Base-by-base conservation (phyloP, 23 red algal species). In the Cyanidium caldarium region DNA sequence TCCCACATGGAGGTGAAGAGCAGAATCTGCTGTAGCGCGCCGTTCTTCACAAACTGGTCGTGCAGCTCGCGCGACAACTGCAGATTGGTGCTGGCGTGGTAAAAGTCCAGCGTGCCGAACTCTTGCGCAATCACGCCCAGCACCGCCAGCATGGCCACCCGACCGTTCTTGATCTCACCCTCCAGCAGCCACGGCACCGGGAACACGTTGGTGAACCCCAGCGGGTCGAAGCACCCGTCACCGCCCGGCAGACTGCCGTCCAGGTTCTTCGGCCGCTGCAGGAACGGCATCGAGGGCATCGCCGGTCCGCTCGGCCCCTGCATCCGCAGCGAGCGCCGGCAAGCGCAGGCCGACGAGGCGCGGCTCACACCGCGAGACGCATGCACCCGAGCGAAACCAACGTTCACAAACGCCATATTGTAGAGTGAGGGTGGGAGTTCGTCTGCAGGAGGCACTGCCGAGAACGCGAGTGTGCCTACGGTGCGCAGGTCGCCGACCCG, bases 91-190 rank as follows among this genome's bases (percentile, higher is more conserved):
- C 88, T 84, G 28, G 92, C 81, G 75, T 87, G 77, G 75, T 87
- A 87, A 0, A 71, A 37, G 73, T 65, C 69, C 23, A 88, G 76
- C 3, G 84, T 88, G 41, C 77, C 76, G n/a, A 88, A 57, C 67
- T 98, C 92, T 66, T 87, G 92, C 7, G 84, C 92, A 45, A 88
- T 75, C 7, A 98, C 56, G 43, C 92, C 92, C 31, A 98, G 58
- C 3, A 68, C 72, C 14, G 92, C 92, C 28, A 98, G 82, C 92
- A 98, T 98, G 46, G 82, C 86, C 29, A 98, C 87, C 43, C 92
- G 84, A 34, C 92, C 77, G 82, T 98, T 84, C 69, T 98, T 98
- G 45, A 98, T 70, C 40, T 98, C 92, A 21, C 76, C 79, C 34
- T 82, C 84, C 14, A 73, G 84, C 34, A 98, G 80, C 77, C 79